Percentiles rank a stretch among this genome's conserved stretches.
These are phyloP conservation scores for Pythium rishiriense DNA, from an alignment of 352 stramenopile species.

Conservation along the genomic window DNA sequence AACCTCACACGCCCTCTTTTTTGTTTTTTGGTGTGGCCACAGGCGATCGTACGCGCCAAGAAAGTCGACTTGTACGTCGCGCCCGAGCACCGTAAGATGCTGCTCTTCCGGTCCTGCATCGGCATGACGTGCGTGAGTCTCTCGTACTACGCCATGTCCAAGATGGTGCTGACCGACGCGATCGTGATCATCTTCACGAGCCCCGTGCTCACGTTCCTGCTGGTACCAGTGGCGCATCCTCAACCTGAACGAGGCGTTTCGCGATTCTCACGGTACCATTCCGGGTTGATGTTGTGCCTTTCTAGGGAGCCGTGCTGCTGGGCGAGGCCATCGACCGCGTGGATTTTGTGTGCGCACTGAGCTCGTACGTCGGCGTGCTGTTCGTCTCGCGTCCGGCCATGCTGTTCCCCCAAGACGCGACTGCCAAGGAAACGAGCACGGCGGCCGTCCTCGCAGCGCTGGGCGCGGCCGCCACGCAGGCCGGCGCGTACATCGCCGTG, in stretches of 20 bases:
- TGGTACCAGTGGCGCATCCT: conserved; percentile 28
- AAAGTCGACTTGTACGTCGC: conserved; percentile 39
- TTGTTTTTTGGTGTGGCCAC: neutral
- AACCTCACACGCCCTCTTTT: neutral
- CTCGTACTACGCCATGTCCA: conserved; percentile 59
- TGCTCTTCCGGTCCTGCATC: conserved; percentile 55
- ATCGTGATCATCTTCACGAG: conserved; percentile 68
- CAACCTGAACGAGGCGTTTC: no score
- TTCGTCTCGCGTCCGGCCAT: conserved; percentile 56
- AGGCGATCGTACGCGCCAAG: conserved; percentile 42
- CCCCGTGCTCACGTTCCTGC: conserved; percentile 60
- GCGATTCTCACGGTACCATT: no score
- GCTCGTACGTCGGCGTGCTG: conserved; percentile 55
- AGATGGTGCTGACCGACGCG: conserved; percentile 76
- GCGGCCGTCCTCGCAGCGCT: conserved; percentile 44
- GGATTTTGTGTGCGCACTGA: conserved; percentile 42
- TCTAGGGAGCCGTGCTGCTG: conserved; percentile 47
- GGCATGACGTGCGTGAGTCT: conserved; percentile 53
- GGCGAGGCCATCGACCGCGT: conserved; percentile 48
- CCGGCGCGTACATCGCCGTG: conserved; percentile 52
- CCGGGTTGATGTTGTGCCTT: no score
- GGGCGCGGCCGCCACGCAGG: conserved; percentile 45
- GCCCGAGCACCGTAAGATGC: conserved; percentile 33
- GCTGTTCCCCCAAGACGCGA: conserved; percentile 39
- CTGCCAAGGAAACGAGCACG: conserved; percentile 25